Evolutionary conservation across 148 eudicot species (phyloP), one percentile per base, ranked within the genome.

Genomic region (Chenopodium formosanum): DNA sequence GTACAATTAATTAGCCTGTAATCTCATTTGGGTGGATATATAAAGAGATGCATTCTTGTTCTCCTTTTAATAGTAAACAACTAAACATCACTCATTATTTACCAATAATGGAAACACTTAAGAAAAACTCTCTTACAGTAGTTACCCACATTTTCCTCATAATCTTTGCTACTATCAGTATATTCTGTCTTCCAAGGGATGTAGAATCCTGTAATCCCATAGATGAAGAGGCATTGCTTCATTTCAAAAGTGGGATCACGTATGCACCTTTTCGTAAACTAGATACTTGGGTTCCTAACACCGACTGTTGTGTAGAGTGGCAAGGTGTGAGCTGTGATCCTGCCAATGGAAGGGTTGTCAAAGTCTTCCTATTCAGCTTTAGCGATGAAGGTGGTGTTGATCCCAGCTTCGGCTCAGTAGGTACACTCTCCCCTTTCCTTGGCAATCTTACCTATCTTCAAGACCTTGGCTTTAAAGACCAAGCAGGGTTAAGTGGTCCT

Each of bases 241-340:
- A 84, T 44, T 73, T 91, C 84, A 94, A 92, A 73, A 65, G 70
- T 37, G 76, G 62, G 73, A 89, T 94, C 89, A 86, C 31, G 31
- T 74, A 91, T 46, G 44, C 91, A 0, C 85, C 87, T 11, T 48
- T 68, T 13, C 56, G 13, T 0, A 77, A 89, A 7, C 81, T 94
- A 7, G 4, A 60, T 1, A 23, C 93, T 53, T 94, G 98, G 98
- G 64, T 66, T 37, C 69, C 88, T 22, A 3, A 89, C 75, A 87
- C 91, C 1, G 91, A 94, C 74, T 94, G 98, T 84, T 94, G 98
- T 88, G 77, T 67, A 48, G 2, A 84, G 5, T 94, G 98, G 98
- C 82, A 77, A 0, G 96, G 96, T 29, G 75, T 94, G 19, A 78
- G 84, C 11, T 94, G 98, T 53, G 88, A 94, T 68, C 44, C 81